Conservation (phyloP, 2,329 filamentous ascomycete species). For the Ilyonectria sp. region DNA sequence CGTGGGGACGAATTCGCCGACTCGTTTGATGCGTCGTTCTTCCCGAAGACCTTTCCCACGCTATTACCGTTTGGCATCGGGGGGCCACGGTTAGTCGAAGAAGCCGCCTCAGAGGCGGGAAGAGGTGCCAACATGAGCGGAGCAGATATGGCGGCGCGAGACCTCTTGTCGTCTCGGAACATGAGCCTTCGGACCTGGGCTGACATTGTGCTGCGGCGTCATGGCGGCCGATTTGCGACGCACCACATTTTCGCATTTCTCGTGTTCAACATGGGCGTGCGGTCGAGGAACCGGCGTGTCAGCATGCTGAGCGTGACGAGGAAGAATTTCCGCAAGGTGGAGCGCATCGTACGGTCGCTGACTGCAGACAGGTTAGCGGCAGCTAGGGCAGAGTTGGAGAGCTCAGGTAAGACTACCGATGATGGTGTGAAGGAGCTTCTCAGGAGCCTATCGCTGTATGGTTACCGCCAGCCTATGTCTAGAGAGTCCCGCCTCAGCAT, state of each 20-base stretch:
- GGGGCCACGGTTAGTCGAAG: constrained; percentile 22
- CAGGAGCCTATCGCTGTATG: not conserved
- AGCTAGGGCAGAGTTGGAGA: not conserved
- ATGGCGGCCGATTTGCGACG: not conserved
- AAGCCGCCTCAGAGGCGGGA: too few relatives aligned
- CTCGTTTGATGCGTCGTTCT: constrained; percentile 26
- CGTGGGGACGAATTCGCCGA: constrained; percentile 32
- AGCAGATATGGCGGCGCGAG: too few relatives aligned
- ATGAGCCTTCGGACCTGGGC: constrained; percentile 12
- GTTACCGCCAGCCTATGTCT: too few relatives aligned
- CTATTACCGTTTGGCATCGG: constrained; percentile 30
- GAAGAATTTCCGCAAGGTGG: constrained; percentile 2
- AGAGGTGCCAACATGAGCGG: too few relatives aligned
- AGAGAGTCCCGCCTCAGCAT: too few relatives aligned
- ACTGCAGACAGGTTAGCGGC: not conserved
- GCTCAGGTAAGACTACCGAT: not conserved
- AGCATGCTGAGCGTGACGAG: constrained; percentile 12
- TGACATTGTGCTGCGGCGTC: not conserved
- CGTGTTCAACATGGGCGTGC: constrained; percentile 10
- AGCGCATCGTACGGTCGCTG: constrained; percentile 10
- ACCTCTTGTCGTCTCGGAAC: constrained; percentile 17
- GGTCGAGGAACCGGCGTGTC: constrained; percentile 20
- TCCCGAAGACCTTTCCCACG: constrained; percentile 34
- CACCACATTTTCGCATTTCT: constrained; percentile 18
- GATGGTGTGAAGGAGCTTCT: not conserved